Base-by-base conservation (phyloP, 371 early-diverging fungal genomes). In the Saksenaea oblongispora region DNA sequence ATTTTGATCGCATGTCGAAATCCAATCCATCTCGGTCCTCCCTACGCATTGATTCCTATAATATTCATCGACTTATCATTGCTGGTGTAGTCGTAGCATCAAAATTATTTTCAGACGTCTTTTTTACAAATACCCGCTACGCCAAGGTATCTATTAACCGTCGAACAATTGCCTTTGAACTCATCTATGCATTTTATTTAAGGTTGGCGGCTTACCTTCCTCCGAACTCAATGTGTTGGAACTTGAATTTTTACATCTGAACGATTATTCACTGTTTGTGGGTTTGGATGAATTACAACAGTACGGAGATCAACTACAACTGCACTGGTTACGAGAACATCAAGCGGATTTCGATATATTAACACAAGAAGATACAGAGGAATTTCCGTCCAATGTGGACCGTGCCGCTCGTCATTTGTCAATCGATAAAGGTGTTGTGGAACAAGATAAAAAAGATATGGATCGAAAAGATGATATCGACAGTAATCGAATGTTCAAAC, bases 171-270 rank as follows among this genome's bases (percentile, higher is more conserved):
- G 41, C 44, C 35, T 11, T 11, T 51, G 34, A 62, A 47, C 42
- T 61, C 2, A 35, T 41, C n/a, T 55, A 15, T 65, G 3, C 37
- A 14, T 65, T 13, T 54, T 31, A 22, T 64, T 37, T 18, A 76
- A 90, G 90, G 97, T 98, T 31, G 98, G 98, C 54, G 98, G 98
- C 5, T 74, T 98, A 11, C 88, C 95, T 5, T 85, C 93, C 5
- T 75, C 83, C 17, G 98, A 98, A 74, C 79, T 98, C 41, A 98
- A 98, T 77, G 79, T 83, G 39, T 74, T 96, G 37, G 96, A 96
- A 71, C 71, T 95, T 13, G 91, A 94, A 66, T 93, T 95, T 63
- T 75, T 95, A 26, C 79, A 81, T 14, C 70, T 92, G 27, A 83
- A 87, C 61, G 84, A 93, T 63, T 96, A 95, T 84, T 80, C 88